phyloP scores from a whole-genome alignment of 345 rosid genomes.

The Psidium friedrichsthalianum region DNA sequence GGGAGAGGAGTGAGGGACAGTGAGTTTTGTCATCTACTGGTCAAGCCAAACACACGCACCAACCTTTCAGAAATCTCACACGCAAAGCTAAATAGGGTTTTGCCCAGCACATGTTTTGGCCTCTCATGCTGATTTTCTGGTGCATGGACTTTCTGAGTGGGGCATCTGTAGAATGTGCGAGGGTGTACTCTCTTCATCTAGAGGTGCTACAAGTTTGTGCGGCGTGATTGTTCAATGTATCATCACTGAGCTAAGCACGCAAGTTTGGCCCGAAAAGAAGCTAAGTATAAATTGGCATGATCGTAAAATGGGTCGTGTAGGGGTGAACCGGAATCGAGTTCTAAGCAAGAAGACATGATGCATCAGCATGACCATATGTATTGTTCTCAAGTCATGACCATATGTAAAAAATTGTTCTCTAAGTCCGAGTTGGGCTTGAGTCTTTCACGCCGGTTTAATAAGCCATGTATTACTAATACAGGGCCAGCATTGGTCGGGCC shows the following conservation, averaged over 20 bases:
- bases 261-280: neutral
- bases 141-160: neutral
- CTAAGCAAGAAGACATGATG: neutral
- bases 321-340: neutral
- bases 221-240: neutral
- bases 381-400: no score
- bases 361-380: accelerated
- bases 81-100: neutral
- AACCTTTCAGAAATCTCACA: neutral
- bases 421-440: neutral
- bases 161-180: neutral
- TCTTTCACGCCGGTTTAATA: neutral
- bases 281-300: neutral
- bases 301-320: neutral
- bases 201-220: neutral
- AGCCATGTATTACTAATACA: no score
- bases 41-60: neutral
- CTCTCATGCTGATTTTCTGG: neutral
- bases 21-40: neutral
- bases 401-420: neutral
- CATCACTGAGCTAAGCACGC: neutral
- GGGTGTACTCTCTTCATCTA: neutral
- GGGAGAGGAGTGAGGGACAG: neutral
- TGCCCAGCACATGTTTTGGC: neutral
- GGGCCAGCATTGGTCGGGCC: no score